These are phyloP conservation scores for Xylariaceae sp. DNA, from an alignment of 2,329 filamentous ascomycete species.

Conservation along the genomic window DNA sequence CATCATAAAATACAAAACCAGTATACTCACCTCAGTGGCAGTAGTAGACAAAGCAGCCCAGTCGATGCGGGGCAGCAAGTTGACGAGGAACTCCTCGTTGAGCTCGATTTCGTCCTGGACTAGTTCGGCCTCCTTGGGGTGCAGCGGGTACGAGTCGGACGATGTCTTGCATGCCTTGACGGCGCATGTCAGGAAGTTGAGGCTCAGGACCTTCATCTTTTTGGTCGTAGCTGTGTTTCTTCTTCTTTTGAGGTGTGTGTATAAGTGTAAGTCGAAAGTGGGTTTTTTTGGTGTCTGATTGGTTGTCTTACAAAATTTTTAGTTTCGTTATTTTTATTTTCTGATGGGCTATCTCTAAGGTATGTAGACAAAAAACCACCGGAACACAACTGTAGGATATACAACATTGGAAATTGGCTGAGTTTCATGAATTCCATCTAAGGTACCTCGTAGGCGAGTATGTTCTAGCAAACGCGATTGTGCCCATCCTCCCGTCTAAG, in stretches of 20 bases:
- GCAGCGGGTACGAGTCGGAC: constrained; percentile 77
- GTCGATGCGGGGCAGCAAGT: constrained; percentile 82
- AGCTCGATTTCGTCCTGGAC: constrained; percentile 78
- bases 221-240: not conserved
- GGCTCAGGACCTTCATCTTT: constrained; percentile 87
- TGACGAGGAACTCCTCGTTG: constrained; percentile 75
- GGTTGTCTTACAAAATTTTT: too few relatives aligned
- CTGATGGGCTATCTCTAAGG: too few relatives aligned
- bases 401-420: too few relatives aligned
- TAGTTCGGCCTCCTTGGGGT: constrained; percentile 88
- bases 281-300: too few relatives aligned
- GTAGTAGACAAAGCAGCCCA: constrained; percentile 78
- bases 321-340: too few relatives aligned
- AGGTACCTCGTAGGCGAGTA: too few relatives aligned
- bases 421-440: too few relatives aligned
- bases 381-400: too few relatives aligned
- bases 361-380: too few relatives aligned
- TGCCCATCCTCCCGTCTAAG: too few relatives aligned
- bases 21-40: constrained; percentile 76
- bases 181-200: constrained; percentile 95
- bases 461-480: too few relatives aligned
- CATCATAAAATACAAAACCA: constrained; percentile 21
- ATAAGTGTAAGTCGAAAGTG: not conserved
- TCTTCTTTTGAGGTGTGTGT: not conserved
- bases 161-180: constrained; percentile 90